Base-by-base conservation (phyloP, 2,329 filamentous ascomycete genomes). In the Pestalotiopsis sp. region DNA sequence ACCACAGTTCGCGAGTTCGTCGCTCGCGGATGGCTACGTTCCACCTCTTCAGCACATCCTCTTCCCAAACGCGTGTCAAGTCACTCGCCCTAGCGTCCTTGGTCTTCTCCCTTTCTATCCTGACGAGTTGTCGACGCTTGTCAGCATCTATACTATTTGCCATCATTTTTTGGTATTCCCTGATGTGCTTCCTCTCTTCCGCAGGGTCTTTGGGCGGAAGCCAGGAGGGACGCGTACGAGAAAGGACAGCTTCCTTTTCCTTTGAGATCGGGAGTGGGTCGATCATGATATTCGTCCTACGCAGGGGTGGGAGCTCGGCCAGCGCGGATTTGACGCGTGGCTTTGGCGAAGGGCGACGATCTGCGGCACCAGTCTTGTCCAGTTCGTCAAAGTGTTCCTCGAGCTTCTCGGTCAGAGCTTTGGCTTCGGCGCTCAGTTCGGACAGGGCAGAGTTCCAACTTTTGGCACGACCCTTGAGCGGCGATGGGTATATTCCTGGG, bases 111-210 rank as follows among this genome's bases (percentile, higher is more conserved):
- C 85, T 86, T 72, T 80, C 86, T 76, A 80, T 81, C 67, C 84
- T 83, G 17, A 83, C 81, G 0, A 84, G 85, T 72, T 91, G 88
- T 71, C 82, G 88, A 75, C 86, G 86, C 68, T 87, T 86, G 39
- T 91, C 89, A 0, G 88, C 86, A 74, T 89, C 88, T 65, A 83
- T 79, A 72, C 88, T 90, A 59, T 83, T 83, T 0, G 85, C 86
- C 91, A 95, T 93, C 92, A 96, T 95, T 78, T 87, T 90, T 80
- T 95, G 91, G 77, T 95, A 96, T 77, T 96, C 90, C 75, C 89
- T 94, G 72, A 99, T 78, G 80, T 99, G 96, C 73, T 91, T 91
- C 78, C 89, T 93, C 82, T 99, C 96, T 80, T 99, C 96, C 66
- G 92, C 92, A 1, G 94, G 95, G 72, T 96, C 91, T 81, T 96